A percentile compares a stretch with the other conserved stretches of the same genome.
Conservation (phyloP, 371 early-diverging fungal genomes). For the Circinella umbellata region DNA sequence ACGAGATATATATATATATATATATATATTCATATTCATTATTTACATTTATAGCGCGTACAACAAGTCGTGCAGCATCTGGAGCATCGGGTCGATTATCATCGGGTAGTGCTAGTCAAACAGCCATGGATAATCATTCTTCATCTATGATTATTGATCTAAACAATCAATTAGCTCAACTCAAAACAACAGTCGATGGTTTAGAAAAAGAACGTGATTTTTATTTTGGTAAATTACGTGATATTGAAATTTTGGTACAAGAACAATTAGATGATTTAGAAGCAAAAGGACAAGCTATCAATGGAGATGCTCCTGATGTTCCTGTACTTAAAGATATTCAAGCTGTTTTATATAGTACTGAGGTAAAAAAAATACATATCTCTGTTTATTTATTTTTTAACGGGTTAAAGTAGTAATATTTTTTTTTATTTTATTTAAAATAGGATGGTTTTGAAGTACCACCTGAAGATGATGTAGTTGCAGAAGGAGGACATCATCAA, state of each 20-base stretch:
- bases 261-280: conserved; percentile 56
- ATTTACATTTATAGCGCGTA: conserved; percentile 39
- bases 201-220: conserved; percentile 96
- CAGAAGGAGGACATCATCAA: conserved; percentile 22
- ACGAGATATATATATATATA: not conserved
- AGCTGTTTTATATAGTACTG: conserved; percentile 82
- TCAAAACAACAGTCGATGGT: conserved; percentile 84
- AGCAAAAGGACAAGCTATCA: conserved; percentile 31
- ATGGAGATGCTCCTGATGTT: conserved; percentile 34
- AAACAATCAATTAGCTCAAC: conserved; percentile 75
- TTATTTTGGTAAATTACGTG: conserved; percentile 91
- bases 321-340: conserved; percentile 77
- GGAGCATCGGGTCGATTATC: conserved; percentile 29
- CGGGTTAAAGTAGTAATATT: not conserved
- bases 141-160: conserved; percentile 68
- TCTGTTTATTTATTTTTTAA: not conserved
- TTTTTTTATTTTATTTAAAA: not conserved
- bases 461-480: conserved; percentile 32
- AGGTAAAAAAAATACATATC: conserved; percentile 42
- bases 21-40: too few species aligned
- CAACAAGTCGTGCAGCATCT: conserved; percentile 29
- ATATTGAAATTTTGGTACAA: conserved; percentile 92
- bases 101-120: conserved; percentile 34
- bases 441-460: conserved; percentile 46
- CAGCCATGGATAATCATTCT: conserved; percentile 38